phyloP scores from a whole-genome alignment of 2,329 filamentous ascomycete species.

The Trichophyton mentagrophytes region DNA sequence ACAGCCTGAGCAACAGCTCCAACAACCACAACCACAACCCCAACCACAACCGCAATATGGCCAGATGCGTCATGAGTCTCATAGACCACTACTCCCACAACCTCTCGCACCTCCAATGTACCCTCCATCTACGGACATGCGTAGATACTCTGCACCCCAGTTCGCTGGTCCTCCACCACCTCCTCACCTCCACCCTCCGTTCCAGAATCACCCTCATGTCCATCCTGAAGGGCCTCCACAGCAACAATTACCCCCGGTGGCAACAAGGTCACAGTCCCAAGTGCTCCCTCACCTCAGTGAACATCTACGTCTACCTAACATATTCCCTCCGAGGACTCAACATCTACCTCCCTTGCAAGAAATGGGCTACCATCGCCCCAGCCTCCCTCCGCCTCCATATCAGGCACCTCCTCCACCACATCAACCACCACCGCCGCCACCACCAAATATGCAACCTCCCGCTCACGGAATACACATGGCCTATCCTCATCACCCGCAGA shows the following conservation, averaged over 20 bases:
- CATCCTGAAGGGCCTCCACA: background rate
- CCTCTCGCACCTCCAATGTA: slow-evolving; percentile 21
- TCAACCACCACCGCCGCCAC: background rate
- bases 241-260: slow-evolving; percentile 25
- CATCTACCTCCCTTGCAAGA: slow-evolving; percentile 31
- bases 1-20: slow-evolving; percentile 26
- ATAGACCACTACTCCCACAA: slow-evolving; percentile 23
- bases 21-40: slow-evolving; percentile 10
- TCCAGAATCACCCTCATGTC: background rate
- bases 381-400: slow-evolving; percentile 13
- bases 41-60: slow-evolving; percentile 12
- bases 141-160: slow-evolving; percentile 6
- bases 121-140: slow-evolving; percentile 16
- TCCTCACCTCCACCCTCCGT: background rate
- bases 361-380: slow-evolving; percentile 25
- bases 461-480: background rate
- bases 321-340: slow-evolving; percentile 23
- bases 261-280: slow-evolving; percentile 9
- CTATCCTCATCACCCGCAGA: background rate
- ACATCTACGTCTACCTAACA: slow-evolving; percentile 26
- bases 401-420: background rate
- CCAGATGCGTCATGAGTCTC: slow-evolving; percentile 6
- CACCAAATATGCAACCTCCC: background rate
- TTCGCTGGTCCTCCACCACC: background rate
- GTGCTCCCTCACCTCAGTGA: slow-evolving; percentile 21